Base-by-base conservation (phyloP, 768 basidiomycete genomes). In the Pluteus cervinus region DNA sequence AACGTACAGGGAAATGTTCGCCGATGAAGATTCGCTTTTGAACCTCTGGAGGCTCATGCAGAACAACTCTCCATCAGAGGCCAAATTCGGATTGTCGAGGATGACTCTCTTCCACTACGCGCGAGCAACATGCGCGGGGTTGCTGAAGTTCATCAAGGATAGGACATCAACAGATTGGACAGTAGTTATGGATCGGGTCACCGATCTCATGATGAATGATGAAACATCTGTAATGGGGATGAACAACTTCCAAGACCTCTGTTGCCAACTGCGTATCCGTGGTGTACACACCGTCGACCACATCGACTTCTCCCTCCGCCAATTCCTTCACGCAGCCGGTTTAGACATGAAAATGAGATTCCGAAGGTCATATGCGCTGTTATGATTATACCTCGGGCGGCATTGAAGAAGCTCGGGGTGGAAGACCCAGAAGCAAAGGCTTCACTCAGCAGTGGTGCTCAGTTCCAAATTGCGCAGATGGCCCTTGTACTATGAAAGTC, bases 1-100 rank as follows among this genome's bases (percentile, higher is more conserved):
- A 67, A 68, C 40, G 56, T 56, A 6, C 66, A 71, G 37, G 71
- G 71, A 37, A 11, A 61, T 76, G 57, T 78, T 75, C 37, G 45
- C 55, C 11, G 50, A 63, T 8, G 72, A 76, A 35, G 49, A 65
- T 35, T n/a, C n/a, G n/a, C n/a, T n/a, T n/a, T n/a, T n/a, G n/a
- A n/a, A n/a, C n/a, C n/a, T n/a, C 8, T n/a, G n/a, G n/a, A n/a
- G n/a, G n/a, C 38, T 17, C 17, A 35, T 44, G 22, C 14, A 42
- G 21, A 21, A 15, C 23, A 45, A 45, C 33, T 22, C 39, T 9
- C 32, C 29, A 29, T 8, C n/a, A n/a, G n/a, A n/a, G n/a, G n/a
- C n/a, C n/a, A n/a, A n/a, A n/a, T n/a, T n/a, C n/a, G n/a, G n/a
- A n/a, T n/a, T n/a, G n/a, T n/a, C n/a, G n/a, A n/a, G n/a, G n/a